Base-by-base conservation (phyloP, 1,284 basidiomycete genomes). In the Schizophyllum commune region DNA sequence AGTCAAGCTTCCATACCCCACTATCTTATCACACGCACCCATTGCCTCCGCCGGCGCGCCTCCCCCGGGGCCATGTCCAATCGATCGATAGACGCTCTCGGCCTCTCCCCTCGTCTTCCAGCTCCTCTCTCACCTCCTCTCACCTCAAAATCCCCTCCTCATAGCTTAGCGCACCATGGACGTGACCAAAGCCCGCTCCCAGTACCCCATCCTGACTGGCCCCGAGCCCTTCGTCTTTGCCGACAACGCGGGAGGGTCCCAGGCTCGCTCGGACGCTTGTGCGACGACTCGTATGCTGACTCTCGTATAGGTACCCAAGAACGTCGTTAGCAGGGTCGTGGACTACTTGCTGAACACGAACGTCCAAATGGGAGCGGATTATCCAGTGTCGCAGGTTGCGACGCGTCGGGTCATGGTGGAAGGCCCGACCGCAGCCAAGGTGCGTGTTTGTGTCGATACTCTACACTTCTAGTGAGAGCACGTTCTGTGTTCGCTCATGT, bases 231-330 rank as follows among this genome's bases (percentile, higher is more conserved):
- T 79, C 68, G 80, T 91, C 65, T 92, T 82, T 67, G 89, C 80
- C 8, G 90, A 92, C 73, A 92, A 90, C 66, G 91, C 91, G 0
- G 91, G 89, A 0, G 91, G 90, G 4, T 89, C 88, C 2, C 89
- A 92, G 69, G 59, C 63, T 3, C 39, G 39, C 17, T 11, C 17
- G 13, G 39, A 47, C 4, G 39, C 13, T 17, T 17, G 39, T 8
- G 9, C 9, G 39, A 47, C 63, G 5, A 62, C 62, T 20, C 54
- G 51, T 2, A 63, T 64, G 27, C 59, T 55, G 27, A 55, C 19
- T 55, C 20, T 17, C 13, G 19, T 17, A 21, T 55, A 32, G 20
- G 80, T 80, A 52, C 71, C 80, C 7, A 71, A 77, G 59, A 73
- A 73, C 61, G 85, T 85, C 52, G 82, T 83, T 55, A 77, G 83